These are phyloP conservation scores for Salvia miltiorrhiza DNA, from an alignment of 257 asterid genomes.

Conservation along the genomic window DNA sequence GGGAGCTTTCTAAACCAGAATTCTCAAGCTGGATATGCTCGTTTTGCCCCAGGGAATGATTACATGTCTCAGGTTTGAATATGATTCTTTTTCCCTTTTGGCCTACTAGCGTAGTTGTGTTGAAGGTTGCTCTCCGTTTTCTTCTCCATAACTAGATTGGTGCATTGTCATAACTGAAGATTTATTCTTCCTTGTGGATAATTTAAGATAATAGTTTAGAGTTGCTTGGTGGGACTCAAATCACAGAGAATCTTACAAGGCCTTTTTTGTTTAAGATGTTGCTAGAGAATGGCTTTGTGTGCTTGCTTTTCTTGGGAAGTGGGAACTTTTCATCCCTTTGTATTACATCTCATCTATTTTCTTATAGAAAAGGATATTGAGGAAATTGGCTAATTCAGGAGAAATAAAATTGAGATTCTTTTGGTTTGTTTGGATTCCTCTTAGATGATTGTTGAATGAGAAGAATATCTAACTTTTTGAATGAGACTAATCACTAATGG, in stretches of 20 bases:
- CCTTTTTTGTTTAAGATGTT: neutral
- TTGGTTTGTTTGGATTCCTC: neutral
- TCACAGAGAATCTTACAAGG: neutral
- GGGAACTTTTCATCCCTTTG: neutral
- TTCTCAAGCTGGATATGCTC: constrained; percentile 90
- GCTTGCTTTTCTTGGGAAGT: too few relatives aligned
- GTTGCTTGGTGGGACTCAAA: neutral
- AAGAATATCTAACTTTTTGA: neutral
- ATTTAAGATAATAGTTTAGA: neutral
- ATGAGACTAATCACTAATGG: neutral
- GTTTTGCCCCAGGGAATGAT: constrained; percentile 83
- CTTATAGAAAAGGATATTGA: neutral
- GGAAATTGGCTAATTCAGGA: neutral
- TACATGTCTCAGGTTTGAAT: constrained; percentile 93
- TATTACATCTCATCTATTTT: neutral
- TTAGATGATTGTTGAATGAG: neutral
- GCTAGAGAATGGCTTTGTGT: neutral
- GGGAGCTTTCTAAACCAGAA: constrained; percentile 82
- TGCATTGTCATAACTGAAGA: neutral
- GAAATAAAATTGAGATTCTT: neutral
- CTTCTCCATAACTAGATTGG: neutral
- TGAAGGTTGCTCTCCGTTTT: neutral
- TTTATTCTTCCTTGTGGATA: neutral
- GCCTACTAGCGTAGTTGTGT: too few relatives aligned
- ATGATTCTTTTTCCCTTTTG: constrained; percentile 1